These are phyloP conservation scores for Pseudogymnoascus sp. DNA, from an alignment of 2,329 filamentous ascomycete species.

Conservation along the genomic window DNA sequence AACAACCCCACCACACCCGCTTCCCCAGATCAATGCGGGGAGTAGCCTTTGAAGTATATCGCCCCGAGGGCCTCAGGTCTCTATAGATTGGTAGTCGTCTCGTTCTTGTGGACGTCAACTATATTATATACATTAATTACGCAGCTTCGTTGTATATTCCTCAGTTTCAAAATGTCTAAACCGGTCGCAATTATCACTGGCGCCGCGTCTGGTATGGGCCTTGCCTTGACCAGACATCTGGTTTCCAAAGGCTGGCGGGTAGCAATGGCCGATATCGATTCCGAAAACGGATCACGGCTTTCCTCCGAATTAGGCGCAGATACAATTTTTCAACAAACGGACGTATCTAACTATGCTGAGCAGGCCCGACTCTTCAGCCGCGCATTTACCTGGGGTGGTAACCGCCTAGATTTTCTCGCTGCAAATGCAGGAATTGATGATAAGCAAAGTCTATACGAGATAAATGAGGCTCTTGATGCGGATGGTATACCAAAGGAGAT, in stretches of 20 bases:
- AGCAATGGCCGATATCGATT: conserved; percentile 40
- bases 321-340: conserved; percentile 23
- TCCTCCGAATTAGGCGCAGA: conserved; percentile 16
- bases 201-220: conserved; percentile 40
- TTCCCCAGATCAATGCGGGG: too few species aligned
- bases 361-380: conserved; percentile 36
- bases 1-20: too few species aligned
- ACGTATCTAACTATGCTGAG: conserved; percentile 36
- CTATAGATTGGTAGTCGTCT: too few species aligned
- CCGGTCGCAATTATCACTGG: conserved; percentile 41
- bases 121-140: too few species aligned
- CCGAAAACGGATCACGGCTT: conserved; percentile 15
- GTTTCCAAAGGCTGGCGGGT: conserved; percentile 35
- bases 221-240: conserved; percentile 38
- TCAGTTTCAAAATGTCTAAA: conserved; percentile 16
- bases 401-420: conserved; percentile 36
- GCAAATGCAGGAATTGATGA: conserved; percentile 40
- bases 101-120: too few species aligned
- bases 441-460: conserved; percentile 32
- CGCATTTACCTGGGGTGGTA: conserved; percentile 34
- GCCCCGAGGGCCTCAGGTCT: too few species aligned
- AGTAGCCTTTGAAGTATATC: too few species aligned
- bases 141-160: too few species aligned
- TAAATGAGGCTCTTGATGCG: conserved; percentile 31
- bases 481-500: conserved; percentile 29